Evolutionary conservation across 169 alveolate genomes (phyloP).

Genomic region (Cystoisospora suis): DNA sequence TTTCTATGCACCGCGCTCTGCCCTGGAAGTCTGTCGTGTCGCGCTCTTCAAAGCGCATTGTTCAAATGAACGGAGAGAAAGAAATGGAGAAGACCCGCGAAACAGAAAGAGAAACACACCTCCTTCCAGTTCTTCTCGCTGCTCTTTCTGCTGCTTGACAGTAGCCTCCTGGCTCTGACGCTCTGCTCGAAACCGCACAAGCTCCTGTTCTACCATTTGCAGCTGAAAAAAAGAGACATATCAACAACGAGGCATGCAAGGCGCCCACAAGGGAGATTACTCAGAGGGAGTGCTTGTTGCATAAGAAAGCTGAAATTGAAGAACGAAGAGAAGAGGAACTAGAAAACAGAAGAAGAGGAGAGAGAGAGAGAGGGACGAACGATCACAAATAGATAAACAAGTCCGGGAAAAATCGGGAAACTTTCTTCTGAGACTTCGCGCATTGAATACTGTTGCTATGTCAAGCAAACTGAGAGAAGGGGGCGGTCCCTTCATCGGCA

Average conservation of each 20-base stretch:
- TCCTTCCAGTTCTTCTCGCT: background rate
- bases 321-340: background rate
- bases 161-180: conserved; percentile 18
- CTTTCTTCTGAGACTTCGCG: too few species aligned
- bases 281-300: background rate
- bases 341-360: background rate
- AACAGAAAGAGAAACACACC: background rate
- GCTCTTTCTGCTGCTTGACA: conserved; percentile 18
- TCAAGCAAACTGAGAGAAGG: too few species aligned
- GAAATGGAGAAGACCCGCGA: background rate
- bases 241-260: background rate
- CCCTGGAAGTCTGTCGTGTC: too few species aligned
- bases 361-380: background rate
- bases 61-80: background rate
- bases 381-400: background rate
- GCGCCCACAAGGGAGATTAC: background rate
- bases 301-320: background rate
- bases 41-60: background rate
- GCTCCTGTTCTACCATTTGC: background rate
- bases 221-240: background rate
- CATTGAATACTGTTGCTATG: too few species aligned
- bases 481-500: too few species aligned
- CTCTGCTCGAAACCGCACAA: conserved; percentile 3
- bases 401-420: background rate
- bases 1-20: too few species aligned